These are phyloP conservation scores for Ascochyta koolunga DNA, from an alignment of 2,329 filamentous ascomycete genomes.

Conservation along the genomic window DNA sequence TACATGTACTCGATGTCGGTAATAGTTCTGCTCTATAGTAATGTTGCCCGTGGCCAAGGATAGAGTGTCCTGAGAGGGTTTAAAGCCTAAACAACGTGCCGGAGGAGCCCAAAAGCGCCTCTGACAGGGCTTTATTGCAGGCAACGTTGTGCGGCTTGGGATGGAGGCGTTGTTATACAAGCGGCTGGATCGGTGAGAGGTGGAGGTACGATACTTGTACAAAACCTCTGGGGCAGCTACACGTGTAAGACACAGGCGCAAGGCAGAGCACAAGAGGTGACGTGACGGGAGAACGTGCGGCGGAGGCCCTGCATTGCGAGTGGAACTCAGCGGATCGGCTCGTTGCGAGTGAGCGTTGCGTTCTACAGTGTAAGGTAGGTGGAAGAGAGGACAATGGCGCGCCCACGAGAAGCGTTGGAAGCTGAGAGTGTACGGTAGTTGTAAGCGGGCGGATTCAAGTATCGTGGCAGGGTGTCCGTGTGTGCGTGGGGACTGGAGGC, in stretches of 20 bases:
- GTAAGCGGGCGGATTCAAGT: conserved; percentile 6
- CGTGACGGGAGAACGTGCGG: neutral
- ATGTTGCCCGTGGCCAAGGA: neutral
- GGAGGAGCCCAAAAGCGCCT: conserved; percentile 1
- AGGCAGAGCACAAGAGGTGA: conserved; percentile 1
- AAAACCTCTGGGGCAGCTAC: conserved; percentile 14
- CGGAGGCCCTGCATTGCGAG: conserved; percentile 3
- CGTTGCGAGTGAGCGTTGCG: neutral
- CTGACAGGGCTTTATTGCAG: neutral
- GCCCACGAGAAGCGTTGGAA: conserved; percentile 1
- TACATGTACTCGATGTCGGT: neutral
- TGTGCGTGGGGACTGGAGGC: conserved; percentile 5
- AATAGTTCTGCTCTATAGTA: neutral
- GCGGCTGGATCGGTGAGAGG: neutral
- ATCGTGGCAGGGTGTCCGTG: conserved; percentile 9
- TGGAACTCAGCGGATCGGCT: conserved; percentile 1
- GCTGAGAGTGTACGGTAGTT: conserved; percentile 14
- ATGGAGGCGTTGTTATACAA: neutral
- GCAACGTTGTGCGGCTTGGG: neutral
- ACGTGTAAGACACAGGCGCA: conserved; percentile 14
- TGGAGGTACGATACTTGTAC: conserved; percentile 1
- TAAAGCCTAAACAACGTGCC: conserved; percentile 2
- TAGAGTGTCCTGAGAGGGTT: neutral
- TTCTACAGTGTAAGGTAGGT: conserved; percentile 14
- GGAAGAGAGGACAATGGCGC: conserved; percentile 1